phyloP scores from a whole-genome alignment of 140 eudicot species.

The Cichorium intybus region DNA sequence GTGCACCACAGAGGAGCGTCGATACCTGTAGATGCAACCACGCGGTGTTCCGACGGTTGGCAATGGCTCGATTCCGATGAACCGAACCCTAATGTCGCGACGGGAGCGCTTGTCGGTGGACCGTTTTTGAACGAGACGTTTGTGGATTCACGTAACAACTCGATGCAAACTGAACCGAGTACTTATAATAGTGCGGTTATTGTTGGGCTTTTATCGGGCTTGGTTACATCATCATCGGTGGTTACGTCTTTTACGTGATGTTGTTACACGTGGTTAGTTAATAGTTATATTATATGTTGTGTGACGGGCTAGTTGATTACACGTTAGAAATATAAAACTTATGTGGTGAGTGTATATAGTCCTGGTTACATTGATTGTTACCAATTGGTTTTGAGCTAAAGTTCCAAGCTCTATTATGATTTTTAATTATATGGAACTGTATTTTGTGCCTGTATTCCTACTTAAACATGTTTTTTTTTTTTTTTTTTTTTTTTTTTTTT shows the following conservation, averaged over 20 bases:
- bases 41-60: conserved; percentile 69
- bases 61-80: conserved; percentile 61
- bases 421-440: background rate
- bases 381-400: conserved; percentile 18
- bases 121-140: conserved; percentile 79
- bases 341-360: conserved; percentile 36
- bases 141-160: conserved; percentile 73
- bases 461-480: too few species aligned
- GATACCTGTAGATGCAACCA: conserved; percentile 61
- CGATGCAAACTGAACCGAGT: conserved; percentile 89
- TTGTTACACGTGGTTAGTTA: background rate
- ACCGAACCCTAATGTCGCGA: conserved; percentile 82
- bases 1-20: conserved; percentile 98
- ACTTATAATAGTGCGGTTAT: conserved; percentile 81
- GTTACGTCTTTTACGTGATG: conserved; percentile 53
- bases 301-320: conserved; percentile 4
- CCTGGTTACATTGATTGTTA: conserved; percentile 14
- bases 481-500: too few species aligned
- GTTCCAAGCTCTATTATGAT: background rate
- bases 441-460: background rate
- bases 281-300: conserved; percentile 29
- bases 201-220: conserved; percentile 80
- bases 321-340: conserved; percentile 22
- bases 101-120: conserved; percentile 92
- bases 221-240: conserved; percentile 89